Evolutionary conservation across 2,329 filamentous ascomycete species (phyloP).

Genomic region (Colletotrichum godetiae): DNA sequence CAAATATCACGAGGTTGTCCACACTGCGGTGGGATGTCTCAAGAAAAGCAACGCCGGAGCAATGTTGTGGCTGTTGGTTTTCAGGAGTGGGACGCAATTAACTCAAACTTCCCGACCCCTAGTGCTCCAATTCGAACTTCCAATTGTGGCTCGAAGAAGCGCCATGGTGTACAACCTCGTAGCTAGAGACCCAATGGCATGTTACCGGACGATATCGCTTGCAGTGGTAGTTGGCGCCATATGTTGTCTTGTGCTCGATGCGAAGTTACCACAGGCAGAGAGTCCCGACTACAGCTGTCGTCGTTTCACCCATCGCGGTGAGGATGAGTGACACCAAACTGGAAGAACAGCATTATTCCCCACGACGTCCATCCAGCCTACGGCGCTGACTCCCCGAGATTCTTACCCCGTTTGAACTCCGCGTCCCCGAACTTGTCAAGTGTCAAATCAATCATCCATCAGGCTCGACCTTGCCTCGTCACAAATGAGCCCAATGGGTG

Average conservation of each 20-base stretch:
- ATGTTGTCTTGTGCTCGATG: background rate
- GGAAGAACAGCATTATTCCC: background rate
- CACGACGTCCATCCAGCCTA: background rate
- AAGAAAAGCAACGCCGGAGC: conserved; percentile 15
- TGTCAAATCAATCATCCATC: background rate
- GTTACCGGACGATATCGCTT: background rate
- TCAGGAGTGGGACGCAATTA: background rate
- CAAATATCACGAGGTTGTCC: background rate
- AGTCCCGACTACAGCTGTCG: background rate
- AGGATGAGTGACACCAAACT: background rate
- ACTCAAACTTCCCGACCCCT: background rate
- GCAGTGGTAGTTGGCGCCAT: background rate
- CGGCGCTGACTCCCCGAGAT: no score
- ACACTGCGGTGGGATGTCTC: conserved; percentile 1
- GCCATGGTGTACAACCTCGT: background rate
- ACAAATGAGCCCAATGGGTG: background rate
- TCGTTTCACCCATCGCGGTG: background rate
- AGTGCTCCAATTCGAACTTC: background rate
- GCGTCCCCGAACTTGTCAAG: background rate
- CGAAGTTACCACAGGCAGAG: background rate
- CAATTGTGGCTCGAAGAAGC: background rate
- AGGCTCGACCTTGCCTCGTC: background rate
- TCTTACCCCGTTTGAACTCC: background rate
- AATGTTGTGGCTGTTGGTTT: background rate
- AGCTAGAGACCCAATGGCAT: background rate